A percentile compares a stretch with the other conserved stretches of the same genome.
These are phyloP conservation scores for Pseudonectria buxi DNA, from an alignment of 2,329 filamentous ascomycete species.

Conservation along the genomic window DNA sequence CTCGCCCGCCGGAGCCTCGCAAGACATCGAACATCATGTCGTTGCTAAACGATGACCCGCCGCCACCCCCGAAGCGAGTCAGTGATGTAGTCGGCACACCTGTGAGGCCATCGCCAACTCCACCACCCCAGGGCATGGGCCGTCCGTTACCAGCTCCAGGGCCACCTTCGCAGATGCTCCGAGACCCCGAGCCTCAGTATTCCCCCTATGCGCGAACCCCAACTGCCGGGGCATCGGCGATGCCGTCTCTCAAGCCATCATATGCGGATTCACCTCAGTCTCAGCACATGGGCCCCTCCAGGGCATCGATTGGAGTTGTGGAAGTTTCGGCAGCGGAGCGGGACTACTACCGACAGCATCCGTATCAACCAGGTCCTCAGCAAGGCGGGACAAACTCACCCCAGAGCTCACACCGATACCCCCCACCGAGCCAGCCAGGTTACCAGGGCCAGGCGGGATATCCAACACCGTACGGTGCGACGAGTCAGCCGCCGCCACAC, in stretches of 20 bases:
- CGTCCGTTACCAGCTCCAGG: conserved; percentile 33
- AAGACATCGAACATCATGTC: conserved; percentile 60
- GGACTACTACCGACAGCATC: conserved; percentile 43
- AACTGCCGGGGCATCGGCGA: conserved; percentile 34
- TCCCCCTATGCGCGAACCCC: conserved; percentile 35
- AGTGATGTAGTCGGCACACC: conserved; percentile 37
- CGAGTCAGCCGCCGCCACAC: conserved; percentile 29
- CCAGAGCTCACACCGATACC: conserved; percentile 41
- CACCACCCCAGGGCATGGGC: conserved; percentile 42
- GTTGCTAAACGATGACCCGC: conserved; percentile 53
- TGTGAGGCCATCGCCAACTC: conserved; percentile 40
- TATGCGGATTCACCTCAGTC: conserved; percentile 45
- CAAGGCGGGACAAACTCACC: conserved; percentile 37
- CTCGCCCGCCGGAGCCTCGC: conserved; percentile 40
- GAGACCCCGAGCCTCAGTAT: conserved; percentile 43
- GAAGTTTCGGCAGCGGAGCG: conserved; percentile 31
- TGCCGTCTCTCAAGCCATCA: conserved; percentile 50
- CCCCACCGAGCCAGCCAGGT: conserved; percentile 32
- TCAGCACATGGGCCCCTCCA: conserved; percentile 39
- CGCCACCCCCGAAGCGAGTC: conserved; percentile 44
- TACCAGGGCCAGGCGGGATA: conserved; percentile 42
- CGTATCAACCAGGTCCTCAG: conserved; percentile 28
- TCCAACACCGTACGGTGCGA: conserved; percentile 32
- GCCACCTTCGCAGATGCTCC: conserved; percentile 38
- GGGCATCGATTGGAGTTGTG: conserved; percentile 35